These are phyloP conservation scores for Hirsutella minnesotensis DNA, from an alignment of 2,329 filamentous ascomycete species.

Conservation along the genomic window DNA sequence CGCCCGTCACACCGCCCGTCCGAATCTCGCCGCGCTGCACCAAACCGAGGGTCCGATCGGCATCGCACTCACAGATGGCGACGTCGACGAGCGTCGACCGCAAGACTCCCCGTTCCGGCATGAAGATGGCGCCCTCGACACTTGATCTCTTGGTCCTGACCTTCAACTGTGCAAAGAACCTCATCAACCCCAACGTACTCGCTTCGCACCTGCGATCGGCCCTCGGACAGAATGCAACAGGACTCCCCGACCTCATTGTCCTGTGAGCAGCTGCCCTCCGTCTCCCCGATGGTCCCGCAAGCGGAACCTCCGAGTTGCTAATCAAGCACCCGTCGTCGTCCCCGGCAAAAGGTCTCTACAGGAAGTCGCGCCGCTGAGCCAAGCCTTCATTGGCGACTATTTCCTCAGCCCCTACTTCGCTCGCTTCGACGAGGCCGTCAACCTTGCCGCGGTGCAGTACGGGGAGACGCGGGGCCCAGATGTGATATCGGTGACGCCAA, in stretches of 20 bases:
- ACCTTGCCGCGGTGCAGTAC: conserved; percentile 46
- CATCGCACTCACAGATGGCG: conserved; percentile 2
- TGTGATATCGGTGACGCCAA: conserved; percentile 5
- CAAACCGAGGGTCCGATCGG: background rate
- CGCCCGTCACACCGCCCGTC: background rate
- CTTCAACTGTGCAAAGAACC: conserved; percentile 73
- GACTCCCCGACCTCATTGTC: conserved; percentile 42
- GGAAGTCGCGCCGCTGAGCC: conserved; percentile 75
- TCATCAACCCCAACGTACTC: conserved; percentile 59
- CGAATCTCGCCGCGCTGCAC: background rate
- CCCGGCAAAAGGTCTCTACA: conserved; percentile 57
- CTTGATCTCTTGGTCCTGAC: conserved; percentile 71
- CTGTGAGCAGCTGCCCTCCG: conserved; percentile 33
- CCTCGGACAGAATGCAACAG: conserved; percentile 36
- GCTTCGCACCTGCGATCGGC: conserved; percentile 54
- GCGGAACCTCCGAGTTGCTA: background rate
- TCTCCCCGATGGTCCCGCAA: background rate
- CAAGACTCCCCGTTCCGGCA: background rate
- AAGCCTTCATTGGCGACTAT: conserved; percentile 76
- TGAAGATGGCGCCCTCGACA: conserved; percentile 27
- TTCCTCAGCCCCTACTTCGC: conserved; percentile 67
- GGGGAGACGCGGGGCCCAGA: conserved; percentile 9
- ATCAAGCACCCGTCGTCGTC: background rate
- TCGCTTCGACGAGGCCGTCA: conserved; percentile 58
- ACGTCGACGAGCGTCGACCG: conserved; percentile 1